Evolutionary conservation across 2,329 filamentous ascomycete species (phyloP), one percentile per base, ranked within the genome.

Genomic region (Colletotrichum zoysiae): DNA sequence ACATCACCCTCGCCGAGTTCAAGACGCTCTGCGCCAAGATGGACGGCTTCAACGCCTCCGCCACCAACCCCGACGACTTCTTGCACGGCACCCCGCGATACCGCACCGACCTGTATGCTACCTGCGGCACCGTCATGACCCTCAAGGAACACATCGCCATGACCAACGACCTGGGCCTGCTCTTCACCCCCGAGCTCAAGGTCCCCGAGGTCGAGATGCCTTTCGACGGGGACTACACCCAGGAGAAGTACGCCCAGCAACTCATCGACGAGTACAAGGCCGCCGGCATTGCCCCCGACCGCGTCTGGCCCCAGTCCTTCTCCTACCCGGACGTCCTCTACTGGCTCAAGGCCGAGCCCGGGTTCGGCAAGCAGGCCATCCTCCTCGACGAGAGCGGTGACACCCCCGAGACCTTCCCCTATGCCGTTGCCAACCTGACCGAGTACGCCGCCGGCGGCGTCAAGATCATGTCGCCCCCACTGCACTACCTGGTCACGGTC

Each of bases 171-270:
- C 83, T 89, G 53, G 90, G 88, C 48, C 83, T 91, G 12, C 86
- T 89, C 74, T 92, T 91, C 80, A 91, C 89, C 0, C 87, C 89
- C 6, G 91, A 93, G 81, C 85, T 92, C 42, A 93, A 93, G 84
- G 88, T 88, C 0, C 91, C 89, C 46, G 83, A 88, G 75, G 88
- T 93, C n/a, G 78, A 84, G n/a, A 93, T 93, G 91, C 92, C 92
- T 0, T 93, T 92, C 78, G 78, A 84, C 55, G 85, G 84, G 40
- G 78, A 85, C 77, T 93, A 92, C 83, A 93, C 91, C 0, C 90
- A 92, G 77, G 81, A 88, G 75, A 81, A 84, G 76, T 93, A 89
- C 77, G 88, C 89, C 0, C 89, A 91, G 80, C 89, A 93, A 79
- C 81, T 93, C 72, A 85, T 91, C 67, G 86, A 91, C 76, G 86